Evolutionary conservation across 257 asterid species (phyloP).

Genomic region (Hygrophila difformis): DNA sequence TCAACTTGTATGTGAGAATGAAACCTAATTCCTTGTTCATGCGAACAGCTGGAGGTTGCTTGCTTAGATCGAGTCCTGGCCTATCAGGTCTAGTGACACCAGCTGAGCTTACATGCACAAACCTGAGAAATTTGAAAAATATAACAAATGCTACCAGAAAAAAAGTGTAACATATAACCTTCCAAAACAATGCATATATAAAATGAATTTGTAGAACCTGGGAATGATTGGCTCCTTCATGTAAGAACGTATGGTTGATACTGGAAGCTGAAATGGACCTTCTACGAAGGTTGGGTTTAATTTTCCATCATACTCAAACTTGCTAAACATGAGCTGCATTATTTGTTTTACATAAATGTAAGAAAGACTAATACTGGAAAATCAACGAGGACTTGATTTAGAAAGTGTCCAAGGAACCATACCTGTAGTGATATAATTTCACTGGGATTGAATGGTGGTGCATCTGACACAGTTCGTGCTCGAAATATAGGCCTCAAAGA

Average conservation of each 20-base stretch:
- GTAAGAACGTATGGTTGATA: constrained; percentile 73
- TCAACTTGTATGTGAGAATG: constrained; percentile 91
- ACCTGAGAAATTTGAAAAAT: constrained; percentile 26
- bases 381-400: background rate
- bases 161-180: constrained; percentile 4
- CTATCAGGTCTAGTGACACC: constrained; percentile 98
- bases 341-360: constrained; percentile 11
- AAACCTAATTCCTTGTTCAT: constrained; percentile 81
- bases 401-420: constrained; percentile 13
- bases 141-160: background rate
- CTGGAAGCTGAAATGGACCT: constrained; percentile 87
- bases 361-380: background rate
- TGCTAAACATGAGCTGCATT: constrained; percentile 91
- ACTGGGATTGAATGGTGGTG: constrained; percentile 72
- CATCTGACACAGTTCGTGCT: constrained; percentile 78
- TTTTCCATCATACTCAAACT: constrained; percentile 91
- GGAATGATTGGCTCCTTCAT: constrained; percentile 74
- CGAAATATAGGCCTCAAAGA: constrained; percentile 87
- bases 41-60: constrained; percentile 98
- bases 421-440: constrained; percentile 83
- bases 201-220: constrained; percentile 34
- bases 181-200: background rate
- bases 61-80: constrained; percentile 93
- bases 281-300: constrained; percentile 82
- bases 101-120: constrained; percentile 93